Percentiles rank a stretch among this genome's conserved stretches.
Evolutionary conservation across 129 eudicot species (phyloP).

Genomic region (Centrapalus pauciflorus): DNA sequence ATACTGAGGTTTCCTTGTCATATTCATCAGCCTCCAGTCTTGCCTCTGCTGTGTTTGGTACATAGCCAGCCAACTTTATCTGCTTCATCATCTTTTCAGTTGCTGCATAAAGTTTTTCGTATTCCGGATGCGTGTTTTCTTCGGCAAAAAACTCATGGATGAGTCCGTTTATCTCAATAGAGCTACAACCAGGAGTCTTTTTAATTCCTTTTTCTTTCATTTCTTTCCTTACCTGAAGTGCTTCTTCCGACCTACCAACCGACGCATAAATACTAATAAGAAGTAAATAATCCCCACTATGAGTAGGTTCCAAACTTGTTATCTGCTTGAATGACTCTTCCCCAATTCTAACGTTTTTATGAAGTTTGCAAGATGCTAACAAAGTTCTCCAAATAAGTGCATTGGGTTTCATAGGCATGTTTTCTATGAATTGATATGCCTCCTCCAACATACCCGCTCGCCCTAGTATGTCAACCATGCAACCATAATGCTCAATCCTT

Average conservation of each 20-base stretch:
- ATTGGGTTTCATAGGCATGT: constrained; percentile 52
- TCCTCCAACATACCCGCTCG: constrained; percentile 55
- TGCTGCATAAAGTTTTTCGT: constrained; percentile 31
- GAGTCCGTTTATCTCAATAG: constrained; percentile 35
- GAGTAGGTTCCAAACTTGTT: constrained; percentile 28
- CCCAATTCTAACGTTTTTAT: constrained; percentile 42
- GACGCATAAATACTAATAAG: constrained; percentile 52
- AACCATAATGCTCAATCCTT: constrained; percentile 59
- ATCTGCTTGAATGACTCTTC: constrained; percentile 19
- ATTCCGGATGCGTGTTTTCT: constrained; percentile 39
- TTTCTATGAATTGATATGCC: constrained; percentile 38
- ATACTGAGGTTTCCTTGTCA: constrained; percentile 27
- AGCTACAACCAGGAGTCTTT: constrained; percentile 55
- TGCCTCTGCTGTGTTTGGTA: constrained; percentile 33
- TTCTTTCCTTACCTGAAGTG: constrained; percentile 33
- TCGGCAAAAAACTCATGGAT: constrained; percentile 46
- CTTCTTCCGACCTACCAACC: constrained; percentile 53
- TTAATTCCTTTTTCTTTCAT: constrained; percentile 52
- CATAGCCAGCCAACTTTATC: constrained; percentile 42
- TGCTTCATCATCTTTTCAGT: constrained; percentile 32
- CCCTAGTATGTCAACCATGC: constrained; percentile 70
- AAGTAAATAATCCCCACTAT: constrained; percentile 42
- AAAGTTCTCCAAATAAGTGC: constrained; percentile 69
- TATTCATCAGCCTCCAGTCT: constrained; percentile 43
- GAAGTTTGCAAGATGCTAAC: constrained; percentile 63